These are phyloP conservation scores for Medicago arabica DNA, from an alignment of 306 rosid species.

Conservation along the genomic window DNA sequence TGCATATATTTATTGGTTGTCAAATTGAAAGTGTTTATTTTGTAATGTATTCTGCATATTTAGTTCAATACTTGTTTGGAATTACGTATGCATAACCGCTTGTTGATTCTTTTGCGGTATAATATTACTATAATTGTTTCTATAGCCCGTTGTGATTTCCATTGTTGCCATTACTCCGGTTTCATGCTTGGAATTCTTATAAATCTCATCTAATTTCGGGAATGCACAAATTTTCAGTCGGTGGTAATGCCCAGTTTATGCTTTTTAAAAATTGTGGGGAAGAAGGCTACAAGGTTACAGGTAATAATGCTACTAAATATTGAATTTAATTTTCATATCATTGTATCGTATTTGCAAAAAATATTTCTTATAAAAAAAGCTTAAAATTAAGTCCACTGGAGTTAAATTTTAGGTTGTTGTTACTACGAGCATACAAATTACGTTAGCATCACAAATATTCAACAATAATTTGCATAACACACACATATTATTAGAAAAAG, in stretches of 20 bases:
- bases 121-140: background rate
- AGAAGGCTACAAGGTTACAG: constrained; percentile 66
- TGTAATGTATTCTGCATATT: background rate
- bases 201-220: constrained; percentile 23
- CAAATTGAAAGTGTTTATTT: too few relatives aligned
- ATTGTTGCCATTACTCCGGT: constrained; percentile 10
- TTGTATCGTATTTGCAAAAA: background rate
- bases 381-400: too few relatives aligned
- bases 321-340: background rate
- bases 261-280: constrained; percentile 73
- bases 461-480: too few relatives aligned
- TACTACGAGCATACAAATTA: too few relatives aligned
- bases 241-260: constrained; percentile 71
- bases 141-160: background rate
- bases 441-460: too few relatives aligned
- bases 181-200: constrained; percentile 22
- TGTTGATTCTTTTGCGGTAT: background rate
- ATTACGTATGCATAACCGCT: background rate
- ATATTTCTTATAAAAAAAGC: too few relatives aligned
- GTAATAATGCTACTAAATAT: constrained; percentile 39
- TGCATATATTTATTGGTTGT: too few relatives aligned
- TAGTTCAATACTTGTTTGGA: background rate
- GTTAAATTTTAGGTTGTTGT: background rate
- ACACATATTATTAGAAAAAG: too few relatives aligned
- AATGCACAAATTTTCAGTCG: constrained; percentile 56